Conservation (phyloP, 371 early-diverging fungal species). For the Encephalitozoon cuniculi region DNA sequence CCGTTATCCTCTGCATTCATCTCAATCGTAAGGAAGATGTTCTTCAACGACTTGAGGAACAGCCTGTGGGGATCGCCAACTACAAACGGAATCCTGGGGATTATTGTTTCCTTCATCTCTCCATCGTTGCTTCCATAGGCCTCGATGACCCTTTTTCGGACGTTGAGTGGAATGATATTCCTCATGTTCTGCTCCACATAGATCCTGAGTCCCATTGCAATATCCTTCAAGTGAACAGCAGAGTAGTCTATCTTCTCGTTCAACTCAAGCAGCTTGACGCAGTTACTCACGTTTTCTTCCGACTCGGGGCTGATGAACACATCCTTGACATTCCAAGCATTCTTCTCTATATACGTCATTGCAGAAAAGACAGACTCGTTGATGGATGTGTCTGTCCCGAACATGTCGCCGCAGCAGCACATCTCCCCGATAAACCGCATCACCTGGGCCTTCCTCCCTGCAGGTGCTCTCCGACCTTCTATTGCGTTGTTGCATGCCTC, state of each 20-base stretch:
- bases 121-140: constrained; percentile 6
- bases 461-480: not conserved
- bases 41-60: constrained; percentile 18
- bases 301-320: not conserved
- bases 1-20: not conserved
- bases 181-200: not conserved
- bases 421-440: not conserved
- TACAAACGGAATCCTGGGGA: constrained; percentile 25
- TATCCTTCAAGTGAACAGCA: not conserved
- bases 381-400: not conserved
- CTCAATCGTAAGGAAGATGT: not conserved
- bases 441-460: not conserved
- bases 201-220: not conserved
- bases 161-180: not conserved
- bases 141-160: constrained; percentile 1
- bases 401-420: not conserved
- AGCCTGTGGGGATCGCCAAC: constrained; percentile 4
- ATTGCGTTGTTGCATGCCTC: constrained; percentile 5
- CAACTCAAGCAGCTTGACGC: not conserved
- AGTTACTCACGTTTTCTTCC: not conserved
- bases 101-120: constrained; percentile 7
- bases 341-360: not conserved
- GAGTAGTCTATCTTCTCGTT: constrained; percentile 17
- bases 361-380: not conserved
- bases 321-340: not conserved